These are phyloP conservation scores for Acarospora socialis DNA, from an alignment of 2,329 filamentous ascomycete species.

Conservation along the genomic window DNA sequence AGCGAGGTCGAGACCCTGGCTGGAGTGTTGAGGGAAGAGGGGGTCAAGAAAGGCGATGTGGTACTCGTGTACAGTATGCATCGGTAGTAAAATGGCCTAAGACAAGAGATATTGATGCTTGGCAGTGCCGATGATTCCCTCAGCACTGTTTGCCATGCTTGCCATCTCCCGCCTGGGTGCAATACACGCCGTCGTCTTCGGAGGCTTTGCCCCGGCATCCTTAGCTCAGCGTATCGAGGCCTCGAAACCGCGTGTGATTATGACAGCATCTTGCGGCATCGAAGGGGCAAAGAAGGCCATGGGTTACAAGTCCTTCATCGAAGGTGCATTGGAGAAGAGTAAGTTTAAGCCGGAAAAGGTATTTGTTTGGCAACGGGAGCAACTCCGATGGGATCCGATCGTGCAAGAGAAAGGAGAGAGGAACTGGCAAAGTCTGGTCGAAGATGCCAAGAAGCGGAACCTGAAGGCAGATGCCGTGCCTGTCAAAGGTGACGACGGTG, in stretches of 20 bases:
- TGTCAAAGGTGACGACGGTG: slow-evolving; percentile 58
- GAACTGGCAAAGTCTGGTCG: slow-evolving; percentile 65
- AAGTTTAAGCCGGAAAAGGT: slow-evolving; percentile 57
- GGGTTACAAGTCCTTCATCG: slow-evolving; percentile 62
- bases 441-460: slow-evolving; percentile 52
- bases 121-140: slow-evolving; percentile 90
- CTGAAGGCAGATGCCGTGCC: slow-evolving; percentile 62
- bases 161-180: slow-evolving; percentile 71
- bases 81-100: background rate
- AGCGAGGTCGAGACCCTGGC: slow-evolving; percentile 70
- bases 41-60: slow-evolving; percentile 69
- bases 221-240: slow-evolving; percentile 82
- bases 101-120: slow-evolving; percentile 7
- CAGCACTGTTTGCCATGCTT: slow-evolving; percentile 72
- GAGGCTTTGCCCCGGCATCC: slow-evolving; percentile 70
- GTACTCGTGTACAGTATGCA: slow-evolving; percentile 74
- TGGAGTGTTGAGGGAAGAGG: slow-evolving; percentile 67
- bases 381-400: slow-evolving; percentile 60
- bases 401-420: slow-evolving; percentile 53
- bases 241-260: slow-evolving; percentile 56
- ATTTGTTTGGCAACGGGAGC: slow-evolving; percentile 72
- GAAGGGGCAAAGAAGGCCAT: slow-evolving; percentile 71
- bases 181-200: slow-evolving; percentile 84
- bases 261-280: slow-evolving; percentile 86
- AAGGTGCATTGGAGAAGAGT: slow-evolving; percentile 55